Evolutionary conservation across 1,284 basidiomycete species (phyloP), one percentile per base, ranked within the genome.

Genomic region (Vanrija sp.): DNA sequence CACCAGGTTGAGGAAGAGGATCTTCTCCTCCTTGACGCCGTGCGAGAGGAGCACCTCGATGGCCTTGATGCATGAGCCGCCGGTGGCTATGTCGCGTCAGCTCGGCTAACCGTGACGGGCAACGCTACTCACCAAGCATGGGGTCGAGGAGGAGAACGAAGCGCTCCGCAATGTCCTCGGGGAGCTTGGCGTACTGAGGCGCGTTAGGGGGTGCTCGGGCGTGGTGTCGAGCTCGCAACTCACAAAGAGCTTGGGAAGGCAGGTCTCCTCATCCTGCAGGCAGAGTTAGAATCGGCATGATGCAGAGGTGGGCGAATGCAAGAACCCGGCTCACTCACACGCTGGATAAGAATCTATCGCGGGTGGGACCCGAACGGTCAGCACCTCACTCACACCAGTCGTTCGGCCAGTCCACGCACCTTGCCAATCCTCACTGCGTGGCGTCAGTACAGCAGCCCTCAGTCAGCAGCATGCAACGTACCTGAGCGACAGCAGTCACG

Each of bases 1-100:
- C 63, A 95, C 92, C 72, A 99, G 78, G 76, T 98, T 98, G 64
- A 99, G 84, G 78, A 99, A 99, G 65, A 98, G 88, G 67, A 99
- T 98, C 54, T 90, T 84, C 60, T 92, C 78, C 61, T 80, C 78
- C 44, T 78, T 74, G 28, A 98, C 95, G 39, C 89, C 91, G 68
- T 93, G 87, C 52, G 92, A 87, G 73, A 88, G 84, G 19, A 98
- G 81, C 8, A 98, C 90, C 73, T 98, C 91, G 50, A 98, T 90
- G 0, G 95, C 95, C 76, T 98, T 97, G 78, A 96, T 93, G 3
- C 94, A 96, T 16, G 93, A 97, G 43, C 96, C 95, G 34, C 95
- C 95, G 0, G 95, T 98, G 0, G 95, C 93, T 93, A 63, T 8
- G 15, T 38, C 10, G 14, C 6, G 21, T 39, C 23, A 38, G 28